Evolutionary conservation across 2,329 filamentous ascomycete genomes (phyloP).

Genomic region (Daldinia eschscholtzii): DNA sequence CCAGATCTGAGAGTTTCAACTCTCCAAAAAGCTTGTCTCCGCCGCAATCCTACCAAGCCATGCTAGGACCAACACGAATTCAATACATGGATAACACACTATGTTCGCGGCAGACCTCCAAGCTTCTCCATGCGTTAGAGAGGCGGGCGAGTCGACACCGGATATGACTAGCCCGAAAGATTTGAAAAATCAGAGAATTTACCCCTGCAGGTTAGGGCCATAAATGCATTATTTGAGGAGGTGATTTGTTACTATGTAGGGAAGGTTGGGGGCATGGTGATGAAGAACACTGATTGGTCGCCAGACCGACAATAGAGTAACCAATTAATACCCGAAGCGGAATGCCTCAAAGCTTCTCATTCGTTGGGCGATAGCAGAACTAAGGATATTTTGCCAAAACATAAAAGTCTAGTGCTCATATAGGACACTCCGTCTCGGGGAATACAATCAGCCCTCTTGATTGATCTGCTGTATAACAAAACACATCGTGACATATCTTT

Average conservation of each 20-base stretch:
- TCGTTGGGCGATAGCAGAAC: conserved; percentile 14
- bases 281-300: background rate
- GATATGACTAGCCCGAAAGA: background rate
- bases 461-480: background rate
- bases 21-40: conserved; percentile 9
- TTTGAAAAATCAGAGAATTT: conserved; percentile 5
- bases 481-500: background rate
- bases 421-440: background rate
- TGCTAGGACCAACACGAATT: background rate
- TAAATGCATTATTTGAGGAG: background rate
- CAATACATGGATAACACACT: background rate
- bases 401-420: conserved; percentile 18
- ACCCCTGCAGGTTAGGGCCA: background rate
- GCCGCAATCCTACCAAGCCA: conserved; percentile 28
- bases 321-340: conserved; percentile 27
- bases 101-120: background rate
- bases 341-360: conserved; percentile 23
- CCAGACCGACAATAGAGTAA: conserved; percentile 10
- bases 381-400: conserved; percentile 20
- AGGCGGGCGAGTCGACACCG: background rate
- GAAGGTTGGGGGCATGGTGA: conserved; percentile 11
- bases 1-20: conserved; percentile 25
- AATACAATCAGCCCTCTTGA: background rate
- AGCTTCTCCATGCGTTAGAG: conserved; percentile 4
- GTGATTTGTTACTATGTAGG: conserved; percentile 1